Base-by-base conservation (phyloP, 306 rosid genomes). In the Castanopsis chinensis region DNA sequence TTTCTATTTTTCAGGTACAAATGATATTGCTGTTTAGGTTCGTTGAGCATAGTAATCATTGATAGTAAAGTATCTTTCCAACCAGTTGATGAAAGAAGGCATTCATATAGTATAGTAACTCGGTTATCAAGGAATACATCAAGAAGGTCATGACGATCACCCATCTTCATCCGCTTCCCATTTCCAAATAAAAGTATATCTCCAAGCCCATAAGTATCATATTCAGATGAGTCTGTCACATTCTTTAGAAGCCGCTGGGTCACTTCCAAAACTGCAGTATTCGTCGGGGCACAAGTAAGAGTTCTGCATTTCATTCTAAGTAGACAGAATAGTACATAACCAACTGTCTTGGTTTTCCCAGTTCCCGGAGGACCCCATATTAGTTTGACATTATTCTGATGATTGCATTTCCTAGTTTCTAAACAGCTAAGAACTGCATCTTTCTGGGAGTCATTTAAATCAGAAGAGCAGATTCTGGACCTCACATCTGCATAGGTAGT, bases 321-420 rank as follows among this genome's bases (percentile, higher is more conserved):
- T 1, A 89, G 76, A 19, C 75, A 75, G 27, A 71, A 63, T 6
- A 91, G 53, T 15, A 88, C 63, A 23, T 57, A 75, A 43, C 86
- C 91, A 21, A 85, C 83, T 0, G 92, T 91, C 81, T 88, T 91
- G 11, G 97, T 91, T 82, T 89, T 89, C 1, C 91, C 93, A 2
- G 93, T 89, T 17, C 91, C 91, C 0, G 93, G 97, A 64, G 93
- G 93, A 0, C 97, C 97, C 92, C 93, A 91, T 23, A 91, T 89
- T 14, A 90, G 83, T 68, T 88, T 82, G 33, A 88, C 45, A n/a
- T 74, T 55, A 33, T 75, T 76, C 21, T 28, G 21, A 27, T 85
- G 88, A 15, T 3, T 51, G 32, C 89, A 88, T 21, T 77, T 60
- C 43, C 67, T 82, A 70, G 73, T 68, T 5, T 58, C 41, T 4